phyloP scores from a whole-genome alignment of 139 green algal species.

The Chlorella sp. region DNA sequence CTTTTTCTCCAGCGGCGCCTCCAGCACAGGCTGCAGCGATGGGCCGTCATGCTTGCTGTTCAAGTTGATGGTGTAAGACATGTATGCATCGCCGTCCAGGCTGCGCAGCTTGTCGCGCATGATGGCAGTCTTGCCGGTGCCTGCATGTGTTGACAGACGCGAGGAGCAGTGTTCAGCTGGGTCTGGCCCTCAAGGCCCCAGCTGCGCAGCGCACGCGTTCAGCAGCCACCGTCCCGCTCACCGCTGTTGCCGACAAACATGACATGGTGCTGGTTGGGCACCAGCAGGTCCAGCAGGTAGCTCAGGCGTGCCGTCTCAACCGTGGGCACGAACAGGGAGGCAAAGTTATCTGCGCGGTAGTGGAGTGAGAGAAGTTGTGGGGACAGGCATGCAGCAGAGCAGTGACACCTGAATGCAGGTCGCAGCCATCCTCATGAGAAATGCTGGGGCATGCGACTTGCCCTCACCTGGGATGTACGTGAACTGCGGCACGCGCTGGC shows the following conservation, averaged over 20 bases:
- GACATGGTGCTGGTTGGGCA: slow-evolving; percentile 82
- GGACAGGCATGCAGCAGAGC: not conserved
- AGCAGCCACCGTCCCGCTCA: not conserved
- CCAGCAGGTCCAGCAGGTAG: slow-evolving; percentile 84
- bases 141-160: not conserved
- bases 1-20: slow-evolving; percentile 88
- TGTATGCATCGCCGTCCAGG: slow-evolving; percentile 76
- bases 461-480: slow-evolving; percentile 53
- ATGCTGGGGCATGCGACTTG: too few species aligned
- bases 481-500: slow-evolving; percentile 67
- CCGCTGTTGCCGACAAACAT: slow-evolving; percentile 93
- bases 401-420: too few species aligned
- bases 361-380: slow-evolving; percentile 30
- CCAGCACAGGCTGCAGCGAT: slow-evolving; percentile 77
- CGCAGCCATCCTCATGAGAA: too few species aligned
- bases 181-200: too few species aligned
- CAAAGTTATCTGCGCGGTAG: slow-evolving; percentile 41
- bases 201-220: too few species aligned
- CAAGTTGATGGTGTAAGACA: slow-evolving; percentile 81
- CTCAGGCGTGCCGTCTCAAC: slow-evolving; percentile 86
- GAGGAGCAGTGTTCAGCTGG: too few species aligned
- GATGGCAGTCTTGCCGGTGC: slow-evolving; percentile 88
- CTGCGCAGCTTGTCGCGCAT: slow-evolving; percentile 86
- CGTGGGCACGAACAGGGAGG: slow-evolving; percentile 88
- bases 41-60: slow-evolving; percentile 87